These are phyloP conservation scores for Leptographium procerum DNA, from an alignment of 2,329 filamentous ascomycete species.

Conservation along the genomic window DNA sequence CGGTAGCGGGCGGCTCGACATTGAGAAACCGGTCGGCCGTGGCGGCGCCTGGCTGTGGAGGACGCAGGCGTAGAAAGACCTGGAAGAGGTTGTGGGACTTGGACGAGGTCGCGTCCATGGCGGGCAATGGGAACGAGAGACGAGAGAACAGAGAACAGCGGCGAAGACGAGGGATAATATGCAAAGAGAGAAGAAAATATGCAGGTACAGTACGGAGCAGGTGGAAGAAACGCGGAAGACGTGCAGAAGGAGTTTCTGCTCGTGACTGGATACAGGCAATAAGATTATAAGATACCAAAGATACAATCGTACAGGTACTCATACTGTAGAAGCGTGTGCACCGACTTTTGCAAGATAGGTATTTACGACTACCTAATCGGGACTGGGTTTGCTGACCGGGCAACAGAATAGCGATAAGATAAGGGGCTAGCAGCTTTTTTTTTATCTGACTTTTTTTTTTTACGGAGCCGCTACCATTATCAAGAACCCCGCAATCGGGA, in stretches of 20 bases:
- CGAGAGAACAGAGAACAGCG: not conserved
- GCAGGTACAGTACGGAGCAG: too few relatives aligned
- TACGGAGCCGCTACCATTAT: not conserved
- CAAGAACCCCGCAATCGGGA: not conserved
- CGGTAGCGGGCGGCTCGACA: constrained; percentile 47
- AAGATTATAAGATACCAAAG: too few relatives aligned
- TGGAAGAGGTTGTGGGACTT: constrained; percentile 59
- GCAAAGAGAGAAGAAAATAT: not conserved
- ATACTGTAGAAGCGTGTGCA: too few relatives aligned
- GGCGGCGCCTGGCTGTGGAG: constrained; percentile 38
- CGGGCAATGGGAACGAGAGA: not conserved
- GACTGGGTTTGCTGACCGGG: not conserved
- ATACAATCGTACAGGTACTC: too few relatives aligned
- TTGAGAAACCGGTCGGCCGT: constrained; percentile 61
- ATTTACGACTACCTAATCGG: not conserved
- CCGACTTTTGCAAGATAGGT: not conserved
- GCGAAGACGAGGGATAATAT: not conserved
- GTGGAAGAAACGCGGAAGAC: too few relatives aligned
- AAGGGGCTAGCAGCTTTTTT: not conserved
- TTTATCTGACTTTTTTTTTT: not conserved
- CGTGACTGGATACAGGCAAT: not conserved
- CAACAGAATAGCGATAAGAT: not conserved
- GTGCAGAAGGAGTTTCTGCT: too few relatives aligned
- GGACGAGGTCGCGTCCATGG: constrained; percentile 25
- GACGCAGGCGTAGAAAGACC: constrained; percentile 77